Evolutionary conservation across 768 basidiomycete genomes (phyloP), one percentile per base, ranked within the genome.

Genomic region (Pholiota molesta): DNA sequence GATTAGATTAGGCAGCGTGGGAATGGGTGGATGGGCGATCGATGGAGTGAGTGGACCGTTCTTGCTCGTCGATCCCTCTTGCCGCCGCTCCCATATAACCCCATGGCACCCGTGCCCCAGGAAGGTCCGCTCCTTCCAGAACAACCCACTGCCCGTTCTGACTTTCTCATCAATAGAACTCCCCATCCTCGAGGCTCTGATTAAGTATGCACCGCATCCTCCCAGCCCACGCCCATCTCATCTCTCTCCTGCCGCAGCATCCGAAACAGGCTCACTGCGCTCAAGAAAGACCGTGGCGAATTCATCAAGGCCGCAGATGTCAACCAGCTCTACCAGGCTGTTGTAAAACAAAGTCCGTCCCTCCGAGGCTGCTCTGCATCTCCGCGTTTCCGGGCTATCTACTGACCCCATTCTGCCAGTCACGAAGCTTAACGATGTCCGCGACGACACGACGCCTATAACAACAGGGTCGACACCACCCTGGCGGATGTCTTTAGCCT

Each of bases 401-500:
- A 54, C 60, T 63, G 44, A 61, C 59, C 37, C 28, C 54, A 53
- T 17, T 55, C 52, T 57, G 39, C 40, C 52, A 91, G 96, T 99
- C 60, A 96, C 92, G 23, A 93, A 85, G 71, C 80, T 99, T 53
- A 98, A 97, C 76, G 90, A 93, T 66, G 89, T 97, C 55, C 88
- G 97, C 64, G 92, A 91, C 70, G 90, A 90, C 66, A 84, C 80
- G 63, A 84, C 85, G 79, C 84, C 9, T 86, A 88, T 77, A 91
- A 88, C 71, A 99, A 99, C 75, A 83, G 97, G 55, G 83, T 99
- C 49, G 97, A 99, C 78, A 96, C 94, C 6, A 92, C 95, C 4
- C 87, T 99, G 51, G 89, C 94, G 29, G 97, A 99, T 77, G 97
- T 99, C 39, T 99, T 99, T 79, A 90, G 86, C 71, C 83, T 99